A percentile compares a stretch with the other conserved stretches of the same genome.
Conservation (phyloP, 768 basidiomycete species). For the Dioszegia aurantiaca region DNA sequence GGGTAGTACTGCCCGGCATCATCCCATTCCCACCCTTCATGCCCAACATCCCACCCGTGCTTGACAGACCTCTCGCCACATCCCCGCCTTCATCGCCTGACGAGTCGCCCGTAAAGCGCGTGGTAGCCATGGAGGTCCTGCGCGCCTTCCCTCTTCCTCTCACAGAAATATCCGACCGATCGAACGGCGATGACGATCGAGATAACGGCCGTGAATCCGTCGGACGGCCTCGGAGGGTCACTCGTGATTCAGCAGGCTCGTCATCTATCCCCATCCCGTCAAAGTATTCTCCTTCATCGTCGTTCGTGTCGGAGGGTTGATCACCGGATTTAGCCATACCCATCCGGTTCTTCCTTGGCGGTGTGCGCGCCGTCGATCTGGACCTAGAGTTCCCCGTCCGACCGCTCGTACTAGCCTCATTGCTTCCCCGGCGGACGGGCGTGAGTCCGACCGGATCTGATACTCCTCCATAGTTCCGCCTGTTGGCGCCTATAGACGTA, state of each 20-base stretch:
- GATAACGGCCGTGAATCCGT: conserved; percentile 23
- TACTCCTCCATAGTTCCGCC: conserved; percentile 26
- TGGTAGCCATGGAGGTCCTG: conserved; percentile 12
- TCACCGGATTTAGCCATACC: conserved; percentile 6
- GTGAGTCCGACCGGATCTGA: conserved; percentile 21
- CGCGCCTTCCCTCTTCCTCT: neutral
- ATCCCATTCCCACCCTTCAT: conserved; percentile 27
- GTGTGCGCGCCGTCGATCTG: conserved; percentile 39
- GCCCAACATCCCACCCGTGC: conserved; percentile 33
- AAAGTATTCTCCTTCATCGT: conserved; percentile 5
- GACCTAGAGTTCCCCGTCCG: conserved; percentile 34
- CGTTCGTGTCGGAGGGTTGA: neutral
- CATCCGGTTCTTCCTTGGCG: conserved; percentile 26
- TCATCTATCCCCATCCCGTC: too few relatives aligned
- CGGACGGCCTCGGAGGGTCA: conserved; percentile 22
- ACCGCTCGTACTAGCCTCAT: neutral
- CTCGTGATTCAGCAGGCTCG: too few relatives aligned
- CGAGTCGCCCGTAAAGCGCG: conserved; percentile 35
- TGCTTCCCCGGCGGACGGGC: conserved; percentile 5
- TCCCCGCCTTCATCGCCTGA: conserved; percentile 42
- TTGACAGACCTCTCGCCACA: conserved; percentile 29
- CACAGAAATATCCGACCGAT: neutral
- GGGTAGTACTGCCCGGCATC: conserved; percentile 11
- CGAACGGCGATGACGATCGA: conserved; percentile 22
- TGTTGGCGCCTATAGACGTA: conserved; percentile 2